phyloP scores from a whole-genome alignment of 2,329 filamentous ascomycete genomes.

The Fusarium papillatum region DNA sequence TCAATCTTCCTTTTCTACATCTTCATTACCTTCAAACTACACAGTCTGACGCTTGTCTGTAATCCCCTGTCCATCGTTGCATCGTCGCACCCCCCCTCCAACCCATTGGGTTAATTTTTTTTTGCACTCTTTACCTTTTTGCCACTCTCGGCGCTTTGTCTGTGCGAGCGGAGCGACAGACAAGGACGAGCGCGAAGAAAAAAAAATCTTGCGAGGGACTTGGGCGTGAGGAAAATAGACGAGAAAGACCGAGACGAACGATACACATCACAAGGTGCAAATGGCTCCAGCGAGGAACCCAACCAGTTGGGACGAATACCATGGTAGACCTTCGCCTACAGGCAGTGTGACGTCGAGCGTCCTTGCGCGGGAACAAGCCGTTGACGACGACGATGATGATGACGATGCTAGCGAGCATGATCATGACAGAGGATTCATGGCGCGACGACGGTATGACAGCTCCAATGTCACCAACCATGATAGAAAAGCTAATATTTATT shows the following conservation, averaged over 20 bases:
- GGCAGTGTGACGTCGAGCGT: conserved; percentile 59
- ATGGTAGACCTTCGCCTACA: conserved; percentile 56
- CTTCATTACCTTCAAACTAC: neutral
- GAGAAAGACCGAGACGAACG: conserved; percentile 4
- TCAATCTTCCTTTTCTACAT: conserved; percentile 1
- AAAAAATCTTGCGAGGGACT: neutral
- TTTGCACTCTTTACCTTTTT: conserved; percentile 8
- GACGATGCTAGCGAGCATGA: conserved; percentile 50
- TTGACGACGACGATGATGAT: conserved; percentile 59
- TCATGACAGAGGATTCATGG: conserved; percentile 38
- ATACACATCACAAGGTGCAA: conserved; percentile 16
- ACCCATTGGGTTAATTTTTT: conserved; percentile 26
- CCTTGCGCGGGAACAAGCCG: conserved; percentile 59
- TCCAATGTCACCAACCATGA: neutral
- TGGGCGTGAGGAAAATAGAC: neutral
- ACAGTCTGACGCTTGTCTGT: conserved; percentile 9
- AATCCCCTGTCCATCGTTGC: conserved; percentile 23
- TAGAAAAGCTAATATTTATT: neutral
- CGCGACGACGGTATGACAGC: conserved; percentile 47
- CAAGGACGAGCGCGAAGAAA: neutral
- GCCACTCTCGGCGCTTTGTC: conserved; percentile 25
- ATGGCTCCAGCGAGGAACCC: conserved; percentile 54
- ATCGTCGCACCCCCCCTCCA: conserved; percentile 28
- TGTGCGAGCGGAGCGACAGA: conserved; percentile 15
- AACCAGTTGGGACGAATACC: conserved; percentile 62